A percentile compares a stretch with the other conserved stretches of the same genome.
These are phyloP conservation scores for Chaetomiaceae sp. DNA, from an alignment of 2,329 filamentous ascomycete genomes.

Conservation along the genomic window DNA sequence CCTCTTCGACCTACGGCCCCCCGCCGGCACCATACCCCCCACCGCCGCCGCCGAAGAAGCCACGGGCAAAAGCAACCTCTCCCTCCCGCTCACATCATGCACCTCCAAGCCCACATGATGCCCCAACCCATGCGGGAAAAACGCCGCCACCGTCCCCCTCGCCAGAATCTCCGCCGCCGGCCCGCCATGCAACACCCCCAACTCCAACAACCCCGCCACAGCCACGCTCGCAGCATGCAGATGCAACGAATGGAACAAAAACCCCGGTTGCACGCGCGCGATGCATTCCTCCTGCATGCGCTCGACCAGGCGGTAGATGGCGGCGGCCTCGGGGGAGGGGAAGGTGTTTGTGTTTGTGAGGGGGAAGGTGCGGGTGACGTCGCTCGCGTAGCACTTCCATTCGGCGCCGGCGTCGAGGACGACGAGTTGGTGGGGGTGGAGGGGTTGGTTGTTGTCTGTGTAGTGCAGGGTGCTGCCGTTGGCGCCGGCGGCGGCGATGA, in stretches of 20 bases:
- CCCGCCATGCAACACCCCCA: constrained; percentile 68
- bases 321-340: constrained; percentile 56
- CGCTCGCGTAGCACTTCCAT: constrained; percentile 78
- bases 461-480: constrained; percentile 89
- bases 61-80: constrained; percentile 32
- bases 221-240: constrained; percentile 68
- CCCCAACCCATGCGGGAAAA: constrained; percentile 62
- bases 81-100: constrained; percentile 51
- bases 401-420: constrained; percentile 87
- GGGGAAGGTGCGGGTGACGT: constrained; percentile 86
- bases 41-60: constrained; percentile 3
- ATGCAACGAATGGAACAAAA: constrained; percentile 67
- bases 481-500: constrained; percentile 81
- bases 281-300: constrained; percentile 78
- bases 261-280: constrained; percentile 60
- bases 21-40: constrained; percentile 9
- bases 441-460: constrained; percentile 67
- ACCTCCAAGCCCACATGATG: constrained; percentile 63
- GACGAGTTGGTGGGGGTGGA: constrained; percentile 66
- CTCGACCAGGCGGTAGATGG: constrained; percentile 73
- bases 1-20: no score
- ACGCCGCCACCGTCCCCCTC: constrained; percentile 52
- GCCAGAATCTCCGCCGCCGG: constrained; percentile 48
- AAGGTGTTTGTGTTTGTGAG: constrained; percentile 48
- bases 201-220: constrained; percentile 60